A percentile compares a stretch with the other conserved stretches of the same genome.
These are phyloP conservation scores for Pistacia integerrima DNA, from an alignment of 345 rosid genomes.

Conservation along the genomic window DNA sequence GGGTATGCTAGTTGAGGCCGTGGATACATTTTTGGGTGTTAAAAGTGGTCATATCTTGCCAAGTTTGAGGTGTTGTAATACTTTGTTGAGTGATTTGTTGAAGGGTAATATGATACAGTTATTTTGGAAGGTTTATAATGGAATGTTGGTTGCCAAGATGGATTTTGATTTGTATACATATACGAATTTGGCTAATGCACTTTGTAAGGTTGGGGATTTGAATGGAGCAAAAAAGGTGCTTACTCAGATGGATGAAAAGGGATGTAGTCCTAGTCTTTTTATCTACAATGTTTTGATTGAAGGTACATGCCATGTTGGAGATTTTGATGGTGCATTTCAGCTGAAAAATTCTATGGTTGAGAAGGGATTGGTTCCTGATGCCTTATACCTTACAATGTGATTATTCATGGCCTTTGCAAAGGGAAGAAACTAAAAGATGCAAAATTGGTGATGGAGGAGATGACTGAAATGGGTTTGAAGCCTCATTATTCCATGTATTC, in stretches of 20 bases:
- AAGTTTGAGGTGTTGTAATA: slow-evolving; percentile 34
- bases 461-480: slow-evolving; percentile 31
- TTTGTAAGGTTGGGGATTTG: slow-evolving; percentile 28
- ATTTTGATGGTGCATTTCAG: slow-evolving; percentile 26
- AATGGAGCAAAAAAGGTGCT: slow-evolving; percentile 28
- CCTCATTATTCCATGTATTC: slow-evolving; percentile 26
- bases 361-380: slow-evolving; percentile 32
- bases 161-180: slow-evolving; percentile 34
- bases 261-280: slow-evolving; percentile 28
- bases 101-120: slow-evolving; percentile 27
- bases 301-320: slow-evolving; percentile 35
- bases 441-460: slow-evolving; percentile 31
- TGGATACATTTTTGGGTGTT: slow-evolving; percentile 27
- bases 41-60: slow-evolving; percentile 19
- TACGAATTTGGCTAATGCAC: slow-evolving; percentile 30
- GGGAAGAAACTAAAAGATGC: slow-evolving; percentile 32
- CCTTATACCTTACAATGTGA: slow-evolving; percentile 25
- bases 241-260: slow-evolving; percentile 36
- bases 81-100: slow-evolving; percentile 36
- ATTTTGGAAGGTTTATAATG: slow-evolving; percentile 41
- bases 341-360: slow-evolving; percentile 30
- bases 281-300: slow-evolving; percentile 34
- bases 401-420: slow-evolving; percentile 30
- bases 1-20: slow-evolving; percentile 31
- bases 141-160: slow-evolving; percentile 27